Evolutionary conservation across 805 yeast species (phyloP), one percentile per base, ranked within the genome.

Genomic region (Candida incommunis): DNA sequence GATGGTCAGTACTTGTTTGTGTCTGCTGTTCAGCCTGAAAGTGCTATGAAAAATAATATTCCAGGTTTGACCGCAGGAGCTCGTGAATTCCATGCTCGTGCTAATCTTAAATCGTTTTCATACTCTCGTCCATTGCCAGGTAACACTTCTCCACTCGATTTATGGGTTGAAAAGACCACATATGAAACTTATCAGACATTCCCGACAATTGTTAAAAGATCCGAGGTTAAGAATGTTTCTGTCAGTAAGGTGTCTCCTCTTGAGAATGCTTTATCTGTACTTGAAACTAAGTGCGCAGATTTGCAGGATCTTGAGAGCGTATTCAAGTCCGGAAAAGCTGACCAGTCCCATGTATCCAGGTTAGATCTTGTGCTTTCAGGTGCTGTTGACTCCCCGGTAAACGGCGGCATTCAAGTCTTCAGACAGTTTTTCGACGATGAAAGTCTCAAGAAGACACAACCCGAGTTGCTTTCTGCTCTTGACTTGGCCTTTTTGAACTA

Each of bases 341-440:
- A 45, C 37, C 45, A 23, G 42, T 35, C 22, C 9, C 25, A 71
- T 72, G 78, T 56, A 63, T 82, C 48, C 78, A 88, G 3, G 40
- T 52, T 60, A 35, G 55, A 59, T 34, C 51, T 60, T 45, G 52
- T 52, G 2, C 47, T 60, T 3, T 54, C 61, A 4, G 95, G 95
- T 40, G 83, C 95, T 0, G 88, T 87, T 45, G 94, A 85, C 58
- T 77, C 95, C 0, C 95, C 95, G 2, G 90, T 86, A 3, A 86
- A 86, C 58, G 96, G 96, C 27, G 96, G 96, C 47, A 83, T 86
- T 50, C 83, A 85, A 2, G 86, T 82, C 57, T 86, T 82, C 62
- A 70, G 88, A 45, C 73, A 73, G 2, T 84, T 86, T 58, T 75
- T 82, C 57, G 61, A 60, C 29, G 71, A 69, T 41, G 51, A 52